Evolutionary conservation across 441 rosid species (phyloP).

Genomic region (Jatropha podagrica): DNA sequence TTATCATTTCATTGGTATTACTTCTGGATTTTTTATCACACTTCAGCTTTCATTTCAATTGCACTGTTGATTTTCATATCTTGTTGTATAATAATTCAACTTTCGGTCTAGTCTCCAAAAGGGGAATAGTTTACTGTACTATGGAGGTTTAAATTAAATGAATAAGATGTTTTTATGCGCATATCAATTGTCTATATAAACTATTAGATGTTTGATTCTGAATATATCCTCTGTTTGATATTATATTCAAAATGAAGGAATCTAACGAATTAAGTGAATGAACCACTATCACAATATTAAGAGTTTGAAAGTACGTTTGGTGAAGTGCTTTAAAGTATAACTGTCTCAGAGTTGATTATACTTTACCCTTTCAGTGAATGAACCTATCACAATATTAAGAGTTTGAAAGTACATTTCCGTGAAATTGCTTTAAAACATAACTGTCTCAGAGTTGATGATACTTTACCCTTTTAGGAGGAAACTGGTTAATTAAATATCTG

Average conservation of each 20-base stretch:
- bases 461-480: neutral
- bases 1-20: neutral
- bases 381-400: neutral
- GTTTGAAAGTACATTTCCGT: neutral
- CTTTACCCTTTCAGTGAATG: neutral
- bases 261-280: neutral
- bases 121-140: neutral
- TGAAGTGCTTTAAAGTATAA: neutral
- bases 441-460: no score
- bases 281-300: neutral
- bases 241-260: neutral
- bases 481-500: neutral
- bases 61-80: neutral
- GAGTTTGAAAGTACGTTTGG: neutral
- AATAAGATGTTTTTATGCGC: neutral
- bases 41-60: neutral
- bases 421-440: neutral
- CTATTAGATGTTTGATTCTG: neutral
- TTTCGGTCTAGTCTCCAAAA: neutral
- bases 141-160: neutral
- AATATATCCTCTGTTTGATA: neutral
- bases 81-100: no score
- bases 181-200: neutral
- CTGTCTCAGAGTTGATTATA: neutral
- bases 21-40: neutral